These are phyloP conservation scores for Penicillium verhagenii DNA, from an alignment of 495 filamentous ascomycete species.

Conservation along the genomic window DNA sequence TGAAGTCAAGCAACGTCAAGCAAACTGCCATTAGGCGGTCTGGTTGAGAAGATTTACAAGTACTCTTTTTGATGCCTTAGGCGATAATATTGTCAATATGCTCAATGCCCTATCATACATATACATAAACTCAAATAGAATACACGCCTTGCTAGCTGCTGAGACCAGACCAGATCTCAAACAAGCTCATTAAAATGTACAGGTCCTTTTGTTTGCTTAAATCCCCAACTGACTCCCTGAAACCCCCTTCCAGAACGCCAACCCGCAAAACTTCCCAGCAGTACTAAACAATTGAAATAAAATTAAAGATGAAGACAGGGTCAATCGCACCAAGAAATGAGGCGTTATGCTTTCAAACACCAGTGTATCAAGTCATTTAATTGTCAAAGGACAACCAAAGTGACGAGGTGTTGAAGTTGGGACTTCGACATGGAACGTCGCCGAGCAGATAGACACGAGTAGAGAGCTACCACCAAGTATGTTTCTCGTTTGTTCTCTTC, in stretches of 20 bases:
- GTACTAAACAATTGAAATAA: not conserved
- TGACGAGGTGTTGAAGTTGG: not conserved
- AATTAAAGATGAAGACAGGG: not conserved
- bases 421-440: not conserved
- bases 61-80: slow-evolving; percentile 9
- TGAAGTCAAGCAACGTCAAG: slow-evolving; percentile 12
- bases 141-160: slow-evolving; percentile 12
- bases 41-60: slow-evolving; percentile 7
- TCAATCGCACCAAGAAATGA: too few species aligned
- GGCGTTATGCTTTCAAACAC: too few species aligned
- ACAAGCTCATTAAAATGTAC: slow-evolving; percentile 13
- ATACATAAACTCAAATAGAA: slow-evolving; percentile 17
- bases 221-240: not conserved
- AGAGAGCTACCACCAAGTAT: not conserved
- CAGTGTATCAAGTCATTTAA: not conserved
- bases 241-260: slow-evolving; percentile 1
- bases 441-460: not conserved
- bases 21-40: slow-evolving; percentile 9
- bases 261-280: not conserved
- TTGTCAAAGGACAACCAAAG: not conserved
- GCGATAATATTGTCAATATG: not conserved
- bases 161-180: not conserved
- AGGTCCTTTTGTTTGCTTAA: slow-evolving; percentile 7
- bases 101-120: slow-evolving; percentile 17
- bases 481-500: not conserved